A percentile compares a stretch with the other conserved stretches of the same genome.
Conservation (phyloP, 2,329 filamentous ascomycete genomes). For the Paecilomyces niveus region DNA sequence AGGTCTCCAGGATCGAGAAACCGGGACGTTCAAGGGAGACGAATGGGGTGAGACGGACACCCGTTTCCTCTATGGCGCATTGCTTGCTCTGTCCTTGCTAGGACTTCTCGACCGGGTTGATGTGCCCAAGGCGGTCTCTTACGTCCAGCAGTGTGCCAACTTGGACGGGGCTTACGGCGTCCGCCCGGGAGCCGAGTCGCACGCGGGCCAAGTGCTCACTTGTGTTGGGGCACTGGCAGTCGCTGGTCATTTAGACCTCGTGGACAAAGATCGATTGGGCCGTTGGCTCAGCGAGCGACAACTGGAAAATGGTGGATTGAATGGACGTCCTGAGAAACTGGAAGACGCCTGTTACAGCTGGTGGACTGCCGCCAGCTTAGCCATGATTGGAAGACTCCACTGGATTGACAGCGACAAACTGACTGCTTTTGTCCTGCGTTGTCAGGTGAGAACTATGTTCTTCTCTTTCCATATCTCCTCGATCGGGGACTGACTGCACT, state of each 20-base stretch:
- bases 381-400: conserved; percentile 78
- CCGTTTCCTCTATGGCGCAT: conserved; percentile 81
- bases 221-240: conserved; percentile 85
- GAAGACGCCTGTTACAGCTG: conserved; percentile 98
- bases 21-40: conserved; percentile 86
- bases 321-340: conserved; percentile 88
- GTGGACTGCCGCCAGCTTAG: conserved; percentile 92
- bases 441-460: conserved; percentile 51
- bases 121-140: conserved; percentile 68
- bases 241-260: conserved; percentile 69
- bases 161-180: conserved; percentile 93
- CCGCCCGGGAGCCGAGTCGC: conserved; percentile 83
- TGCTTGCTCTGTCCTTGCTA: conserved; percentile 84
- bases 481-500: conserved; percentile 11
- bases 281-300: conserved; percentile 93
- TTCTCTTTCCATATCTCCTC: not conserved
- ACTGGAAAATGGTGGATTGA: conserved; percentile 76
- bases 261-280: conserved; percentile 74
- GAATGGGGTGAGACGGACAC: conserved; percentile 97
- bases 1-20: conserved; percentile 67
- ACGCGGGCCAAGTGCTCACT: conserved; percentile 92
- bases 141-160: conserved; percentile 79
- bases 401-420: conserved; percentile 88
- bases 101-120: conserved; percentile 66
- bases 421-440: conserved; percentile 72